Base-by-base conservation (phyloP, 2,329 filamentous ascomycete species). In the Fusarium austroafricanum region DNA sequence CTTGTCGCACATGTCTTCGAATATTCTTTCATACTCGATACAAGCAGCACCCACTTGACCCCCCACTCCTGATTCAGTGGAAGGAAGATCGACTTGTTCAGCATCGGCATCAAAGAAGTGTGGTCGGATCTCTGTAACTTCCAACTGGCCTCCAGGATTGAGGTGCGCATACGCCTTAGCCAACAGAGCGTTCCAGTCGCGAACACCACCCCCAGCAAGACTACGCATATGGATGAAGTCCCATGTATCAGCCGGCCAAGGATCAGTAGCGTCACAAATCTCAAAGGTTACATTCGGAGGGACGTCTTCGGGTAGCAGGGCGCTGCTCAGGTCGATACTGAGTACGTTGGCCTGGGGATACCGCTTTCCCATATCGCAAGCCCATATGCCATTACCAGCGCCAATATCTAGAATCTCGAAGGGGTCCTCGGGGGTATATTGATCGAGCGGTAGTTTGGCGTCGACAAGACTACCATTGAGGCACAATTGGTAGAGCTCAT, bases 271-370 rank as follows among this genome's bases (percentile, higher is more conserved):
- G 71, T 90, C 87, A 72, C 86, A 85, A 38, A 90, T 82, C 58
- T 86, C 78, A 72, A 89, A 90, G 6, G 79, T 81, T 21, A 89
- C 82, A 68, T 90, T 90, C 18, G 85, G 81, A 9, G 88, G 87
- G 10, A 89, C 83, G 26, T 77, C 73, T 10, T 73, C 78, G 17
- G 78, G 79, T 42, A 80, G 71, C 33, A 83, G 75, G n/a, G 80
- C 79, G 26, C 77, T 77, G 20, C 77, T 81, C 20, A 82, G 68
- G 58, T 83, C 82, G 40, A 82, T 75, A 29, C 80, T 80, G 28
- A 80, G 76, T 15, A 83, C 77, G 6, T 75, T 72, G 26, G 77
- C 79, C 26, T 78, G 74, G 4, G 82, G 81, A 54, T 81, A 80
- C 8, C 73, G 73, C 42, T 75, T 76, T 6, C 77, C 82, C 77